Evolutionary conservation across 768 basidiomycete species (phyloP), one percentile per base, ranked within the genome.

Genomic region (Amanita subjunquillea): DNA sequence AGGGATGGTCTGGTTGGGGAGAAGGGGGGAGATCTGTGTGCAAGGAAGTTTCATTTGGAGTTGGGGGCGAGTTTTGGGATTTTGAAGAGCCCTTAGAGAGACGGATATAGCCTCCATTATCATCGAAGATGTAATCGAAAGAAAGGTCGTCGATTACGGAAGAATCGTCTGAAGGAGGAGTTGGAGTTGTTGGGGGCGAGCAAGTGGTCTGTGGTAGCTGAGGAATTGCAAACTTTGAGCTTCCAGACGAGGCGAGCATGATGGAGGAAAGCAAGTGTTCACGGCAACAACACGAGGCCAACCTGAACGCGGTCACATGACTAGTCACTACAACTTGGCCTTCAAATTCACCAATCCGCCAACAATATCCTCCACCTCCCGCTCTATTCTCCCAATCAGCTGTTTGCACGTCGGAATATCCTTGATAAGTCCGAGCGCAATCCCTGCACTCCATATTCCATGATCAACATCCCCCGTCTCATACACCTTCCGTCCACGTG

Each of bases 371-470:
- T 87, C 85, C 0, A 83, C 83, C 62, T 91, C 91, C 48, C 63
- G 71, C 69, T 91, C 93, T 42, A 95, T 77, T 57, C 77, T 70
- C 15, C 63, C 59, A 50, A 95, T 55, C 29, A 96, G 68, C 49
- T 74, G 85, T 53, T 83, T 73, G 68, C 91, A 94, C 1, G 85
- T 87, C 12, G 89, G 89, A 40, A 89, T 81, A 62, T 95, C 91
- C 37, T 86, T 73, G 62, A 95, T 91, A 55, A 90, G 63, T 2
- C 87, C 88, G 49, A 85, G 60, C 6, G 69, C 65, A 54, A 86
- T 68, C 2, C 86, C 83, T 17, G 81, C 81, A 52, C 67, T 77
- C 93, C 93, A 95, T 45, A 95, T 85, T 3, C 93, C 94, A 59
- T 83, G 80, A 56, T 97, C 90, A 0, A 80, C 71, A 60, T 96